phyloP scores from a whole-genome alignment of 2,329 filamentous ascomycete genomes.

The Parastagonospora avenae region DNA sequence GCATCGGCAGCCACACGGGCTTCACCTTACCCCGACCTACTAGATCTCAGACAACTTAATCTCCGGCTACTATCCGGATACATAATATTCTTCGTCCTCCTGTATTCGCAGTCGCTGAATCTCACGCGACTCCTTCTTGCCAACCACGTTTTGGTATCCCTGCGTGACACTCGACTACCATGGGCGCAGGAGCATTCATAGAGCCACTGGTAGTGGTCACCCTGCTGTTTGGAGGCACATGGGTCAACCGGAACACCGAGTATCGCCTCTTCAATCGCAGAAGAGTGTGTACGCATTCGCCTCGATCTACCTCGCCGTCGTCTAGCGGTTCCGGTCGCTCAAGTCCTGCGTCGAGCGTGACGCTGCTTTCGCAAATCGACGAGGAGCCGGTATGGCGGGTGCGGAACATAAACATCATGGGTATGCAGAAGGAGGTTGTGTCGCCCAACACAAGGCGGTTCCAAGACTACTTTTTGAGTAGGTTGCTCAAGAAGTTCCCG shows the following conservation, averaged over 20 bases:
- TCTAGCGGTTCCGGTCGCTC: conserved; percentile 48
- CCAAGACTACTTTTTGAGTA: conserved; percentile 64
- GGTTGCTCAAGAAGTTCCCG: conserved; percentile 69
- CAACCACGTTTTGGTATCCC: not conserved
- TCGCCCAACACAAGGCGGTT: conserved; percentile 68
- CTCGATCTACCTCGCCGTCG: conserved; percentile 47
- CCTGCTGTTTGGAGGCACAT: conserved; percentile 65
- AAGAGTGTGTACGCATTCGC: conserved; percentile 24
- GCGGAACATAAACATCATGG: conserved; percentile 55
- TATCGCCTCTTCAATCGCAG: conserved; percentile 43
- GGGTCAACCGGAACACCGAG: conserved; percentile 61
- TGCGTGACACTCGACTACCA: conserved; percentile 30
- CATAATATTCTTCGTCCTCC: not conserved
- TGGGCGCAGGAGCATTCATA: conserved; percentile 63
- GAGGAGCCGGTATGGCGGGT: conserved; percentile 54
- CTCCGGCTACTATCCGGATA: not conserved
- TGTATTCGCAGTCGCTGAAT: not conserved
- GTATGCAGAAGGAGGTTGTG: conserved; percentile 54
- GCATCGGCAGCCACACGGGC: conserved; percentile 1
- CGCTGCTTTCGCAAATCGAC: conserved; percentile 49
- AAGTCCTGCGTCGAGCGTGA: conserved; percentile 50
- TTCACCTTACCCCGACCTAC: not conserved
- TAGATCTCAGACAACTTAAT: not conserved
- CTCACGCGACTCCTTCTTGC: not conserved
- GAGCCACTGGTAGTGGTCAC: conserved; percentile 67